Evolutionary conservation across 2,329 filamentous ascomycete species (phyloP), one percentile per base, ranked within the genome.

Genomic region (Fusarium continuum): DNA sequence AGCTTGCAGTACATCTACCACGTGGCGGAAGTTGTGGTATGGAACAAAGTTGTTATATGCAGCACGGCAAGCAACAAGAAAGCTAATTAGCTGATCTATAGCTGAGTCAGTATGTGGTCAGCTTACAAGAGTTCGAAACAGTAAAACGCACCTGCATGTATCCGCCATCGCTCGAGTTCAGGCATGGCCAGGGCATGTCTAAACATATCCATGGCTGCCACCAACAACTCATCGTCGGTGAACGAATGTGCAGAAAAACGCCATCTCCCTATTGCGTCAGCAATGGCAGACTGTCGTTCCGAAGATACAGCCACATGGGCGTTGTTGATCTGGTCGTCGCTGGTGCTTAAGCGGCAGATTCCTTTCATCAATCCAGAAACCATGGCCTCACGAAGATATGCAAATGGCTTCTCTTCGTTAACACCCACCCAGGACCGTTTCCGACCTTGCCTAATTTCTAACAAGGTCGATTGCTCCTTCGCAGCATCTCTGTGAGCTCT

Each of bases 11-110:
- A 99, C 95, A 76, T 99, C 95, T 61, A 97, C 90, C 19, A 97
- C 95, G 77, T 99, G 95, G 50, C 94, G 91, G 75, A 98, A 99
- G 77, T 99, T 99, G 81, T 99, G 95, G 73, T 98, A 99, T 19
- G 94, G 91, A 29, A 97, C 93, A 75, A 97, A 97, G 55, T 87
- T 91, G 76, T 98, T 98, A 79, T 99, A 99, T n/a, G 95, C 92
- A 41, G 90, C 88, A 61, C 94, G 90, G 72, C 93, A 95, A 48
- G 93, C 93, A 62, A 96, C 85, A 59, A 98, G 82, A 72, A 97
- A 98, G 49, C 87, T 88, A 65, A 91, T 90, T 23, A 99, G 82
- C 75, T 96, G 89, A 69, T 91, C 92, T 91, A 36, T 64, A 48
- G 57, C 62, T 59, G 56, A 70, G 77, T 84, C 74, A 85, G 80